These are phyloP conservation scores for Quercus lobata DNA, from an alignment of 331 rosid species.

Conservation along the genomic window DNA sequence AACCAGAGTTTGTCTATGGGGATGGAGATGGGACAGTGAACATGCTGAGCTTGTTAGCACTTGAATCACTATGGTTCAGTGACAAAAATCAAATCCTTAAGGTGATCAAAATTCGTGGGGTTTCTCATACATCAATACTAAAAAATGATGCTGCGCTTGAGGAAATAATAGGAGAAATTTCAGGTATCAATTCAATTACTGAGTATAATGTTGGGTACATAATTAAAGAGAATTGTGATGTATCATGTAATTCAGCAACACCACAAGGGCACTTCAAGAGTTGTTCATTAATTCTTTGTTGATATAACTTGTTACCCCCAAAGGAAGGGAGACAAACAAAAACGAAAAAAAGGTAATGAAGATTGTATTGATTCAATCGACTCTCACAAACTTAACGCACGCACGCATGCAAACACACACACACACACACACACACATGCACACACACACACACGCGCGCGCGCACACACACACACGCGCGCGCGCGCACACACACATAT, in stretches of 20 bases:
- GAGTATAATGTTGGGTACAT: neutral
- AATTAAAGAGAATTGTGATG: neutral
- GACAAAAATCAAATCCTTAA: constrained; percentile 43
- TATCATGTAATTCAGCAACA: neutral
- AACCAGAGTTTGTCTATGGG: constrained; percentile 53
- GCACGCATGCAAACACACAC: accelerated
- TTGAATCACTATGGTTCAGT: constrained; percentile 45
- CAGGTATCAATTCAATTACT: constrained; percentile 32
- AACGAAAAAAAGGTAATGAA: no score
- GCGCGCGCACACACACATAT: no score
- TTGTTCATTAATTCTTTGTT: neutral
- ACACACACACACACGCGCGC: accelerated
- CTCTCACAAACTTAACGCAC: no score
- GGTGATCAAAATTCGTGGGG: constrained; percentile 44
- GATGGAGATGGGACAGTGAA: constrained; percentile 95
- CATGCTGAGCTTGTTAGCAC: constrained; percentile 65
- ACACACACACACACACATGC: accelerated
- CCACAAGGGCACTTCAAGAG: neutral
- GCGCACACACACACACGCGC: no score
- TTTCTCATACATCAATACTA: constrained; percentile 55
- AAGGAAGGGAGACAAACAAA: no score
- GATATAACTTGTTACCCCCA: no score
- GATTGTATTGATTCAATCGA: no score
- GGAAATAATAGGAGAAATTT: constrained; percentile 37
- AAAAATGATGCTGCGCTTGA: constrained; percentile 49